Evolutionary conservation across 2,329 filamentous ascomycete genomes (phyloP).

Genomic region (Pezizomycotina sp.): DNA sequence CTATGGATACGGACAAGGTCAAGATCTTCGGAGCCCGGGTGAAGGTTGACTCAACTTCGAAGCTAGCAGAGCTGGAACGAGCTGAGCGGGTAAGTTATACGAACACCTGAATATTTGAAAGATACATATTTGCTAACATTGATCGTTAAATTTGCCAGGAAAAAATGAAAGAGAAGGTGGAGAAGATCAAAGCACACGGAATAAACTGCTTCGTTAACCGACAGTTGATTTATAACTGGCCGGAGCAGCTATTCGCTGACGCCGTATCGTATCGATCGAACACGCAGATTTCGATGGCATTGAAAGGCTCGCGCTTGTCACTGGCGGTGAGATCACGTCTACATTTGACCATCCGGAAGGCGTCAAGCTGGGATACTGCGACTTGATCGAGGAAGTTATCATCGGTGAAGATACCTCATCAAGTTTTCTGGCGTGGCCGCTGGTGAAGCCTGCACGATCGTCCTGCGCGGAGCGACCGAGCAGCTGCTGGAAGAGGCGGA

Average conservation of each 20-base stretch:
- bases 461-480: constrained; percentile 87
- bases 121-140: too few relatives aligned
- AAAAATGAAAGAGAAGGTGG: constrained; percentile 99
- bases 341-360: constrained; percentile 97
- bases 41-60: constrained; percentile 90
- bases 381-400: constrained; percentile 92
- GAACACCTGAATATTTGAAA: background rate
- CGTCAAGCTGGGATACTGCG: constrained; percentile 88
- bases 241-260: constrained; percentile 94
- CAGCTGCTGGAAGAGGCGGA: constrained; percentile 95
- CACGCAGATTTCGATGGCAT: constrained; percentile 98
- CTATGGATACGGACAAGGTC: constrained; percentile 99
- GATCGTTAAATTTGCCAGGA: constrained; percentile 38
- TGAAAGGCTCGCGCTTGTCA: constrained; percentile 83
- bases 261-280: constrained; percentile 95
- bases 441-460: constrained; percentile 88
- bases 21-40: constrained; percentile 97
- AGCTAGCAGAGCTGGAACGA: constrained; percentile 95
- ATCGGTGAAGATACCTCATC: constrained; percentile 97
- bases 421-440: constrained; percentile 93
- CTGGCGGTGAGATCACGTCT: constrained; percentile 89
- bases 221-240: constrained; percentile 99
- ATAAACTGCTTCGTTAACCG: constrained; percentile 99
- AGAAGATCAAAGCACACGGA: constrained; percentile 94
- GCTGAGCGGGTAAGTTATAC: constrained; percentile 45